Conservation (phyloP, 1,284 basidiomycete genomes). For the Ceratobasidium theobromae region DNA sequence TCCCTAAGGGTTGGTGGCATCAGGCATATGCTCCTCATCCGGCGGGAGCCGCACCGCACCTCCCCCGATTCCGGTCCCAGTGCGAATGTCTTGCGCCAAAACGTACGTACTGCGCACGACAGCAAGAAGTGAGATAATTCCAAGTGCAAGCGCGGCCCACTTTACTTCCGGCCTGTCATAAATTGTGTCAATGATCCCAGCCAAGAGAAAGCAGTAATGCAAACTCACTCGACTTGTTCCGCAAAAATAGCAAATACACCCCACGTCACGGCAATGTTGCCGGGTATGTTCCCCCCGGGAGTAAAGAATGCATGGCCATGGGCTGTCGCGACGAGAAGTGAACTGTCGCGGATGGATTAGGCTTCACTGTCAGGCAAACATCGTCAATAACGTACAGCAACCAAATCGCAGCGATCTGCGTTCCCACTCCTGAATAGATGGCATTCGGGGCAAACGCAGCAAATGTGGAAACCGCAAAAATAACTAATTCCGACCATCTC, state of each 20-base stretch:
- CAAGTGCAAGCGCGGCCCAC: slow-evolving; percentile 35
- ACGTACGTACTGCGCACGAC: slow-evolving; percentile 32
- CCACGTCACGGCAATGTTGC: slow-evolving; percentile 30
- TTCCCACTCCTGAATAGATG: slow-evolving; percentile 31
- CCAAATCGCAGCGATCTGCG: slow-evolving; percentile 37
- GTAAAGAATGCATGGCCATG: slow-evolving; percentile 33
- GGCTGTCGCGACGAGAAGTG: slow-evolving; percentile 33
- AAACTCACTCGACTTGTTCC: slow-evolving; percentile 32
- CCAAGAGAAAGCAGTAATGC: background rate
- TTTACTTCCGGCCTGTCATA: slow-evolving; percentile 17
- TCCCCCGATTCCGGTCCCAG: slow-evolving; percentile 9
- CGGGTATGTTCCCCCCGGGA: slow-evolving; percentile 35
- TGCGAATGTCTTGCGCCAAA: slow-evolving; percentile 16
- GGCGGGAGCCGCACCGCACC: slow-evolving; percentile 7
- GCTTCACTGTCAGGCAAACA: too few relatives aligned
- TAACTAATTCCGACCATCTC: slow-evolving; percentile 3
- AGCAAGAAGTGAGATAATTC: slow-evolving; percentile 34
- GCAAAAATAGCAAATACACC: slow-evolving; percentile 35
- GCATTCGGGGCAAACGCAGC: slow-evolving; percentile 36
- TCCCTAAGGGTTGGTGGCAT: too few relatives aligned
- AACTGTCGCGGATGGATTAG: background rate
- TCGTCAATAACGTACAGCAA: slow-evolving; percentile 34
- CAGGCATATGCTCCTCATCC: background rate
- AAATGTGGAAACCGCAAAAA: slow-evolving; percentile 35
- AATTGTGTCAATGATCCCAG: background rate